Evolutionary conservation across 345 rosid genomes (phyloP).

Genomic region (Pistacia integerrima): DNA sequence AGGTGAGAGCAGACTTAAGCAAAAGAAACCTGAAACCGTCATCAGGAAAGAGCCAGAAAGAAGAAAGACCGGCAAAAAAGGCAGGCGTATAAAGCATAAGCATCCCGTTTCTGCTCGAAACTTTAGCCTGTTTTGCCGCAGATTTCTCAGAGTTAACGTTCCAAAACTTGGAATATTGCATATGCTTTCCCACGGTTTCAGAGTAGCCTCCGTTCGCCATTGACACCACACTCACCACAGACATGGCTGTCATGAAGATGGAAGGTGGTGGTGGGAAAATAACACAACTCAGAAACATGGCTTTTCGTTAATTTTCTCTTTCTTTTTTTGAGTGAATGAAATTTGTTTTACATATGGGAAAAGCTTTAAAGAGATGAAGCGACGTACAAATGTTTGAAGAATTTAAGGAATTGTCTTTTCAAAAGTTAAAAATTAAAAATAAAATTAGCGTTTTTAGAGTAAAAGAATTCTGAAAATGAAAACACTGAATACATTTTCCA

Average conservation of each 20-base stretch:
- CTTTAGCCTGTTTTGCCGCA: neutral
- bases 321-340: neutral
- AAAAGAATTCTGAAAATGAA: no score
- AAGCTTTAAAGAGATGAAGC: no score
- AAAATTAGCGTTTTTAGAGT: no score
- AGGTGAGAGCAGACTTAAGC: constrained; percentile 49
- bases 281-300: constrained; percentile 15
- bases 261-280: constrained; percentile 46
- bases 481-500: no score
- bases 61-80: constrained; percentile 48
- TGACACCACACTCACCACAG: constrained; percentile 31
- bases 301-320: neutral
- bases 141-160: constrained; percentile 2
- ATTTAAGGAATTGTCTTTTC: no score
- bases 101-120: constrained; percentile 68
- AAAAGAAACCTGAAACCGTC: constrained; percentile 49
- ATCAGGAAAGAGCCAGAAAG: constrained; percentile 49
- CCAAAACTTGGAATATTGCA: constrained; percentile 66
- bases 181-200: constrained; percentile 50
- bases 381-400: no score
- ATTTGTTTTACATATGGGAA: no score
- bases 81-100: constrained; percentile 58
- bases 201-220: constrained; percentile 37
- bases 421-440: no score
- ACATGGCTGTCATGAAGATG: constrained; percentile 35